Conservation (phyloP, 108 stramenopile genomes). For the Cyclotella sp. region DNA sequence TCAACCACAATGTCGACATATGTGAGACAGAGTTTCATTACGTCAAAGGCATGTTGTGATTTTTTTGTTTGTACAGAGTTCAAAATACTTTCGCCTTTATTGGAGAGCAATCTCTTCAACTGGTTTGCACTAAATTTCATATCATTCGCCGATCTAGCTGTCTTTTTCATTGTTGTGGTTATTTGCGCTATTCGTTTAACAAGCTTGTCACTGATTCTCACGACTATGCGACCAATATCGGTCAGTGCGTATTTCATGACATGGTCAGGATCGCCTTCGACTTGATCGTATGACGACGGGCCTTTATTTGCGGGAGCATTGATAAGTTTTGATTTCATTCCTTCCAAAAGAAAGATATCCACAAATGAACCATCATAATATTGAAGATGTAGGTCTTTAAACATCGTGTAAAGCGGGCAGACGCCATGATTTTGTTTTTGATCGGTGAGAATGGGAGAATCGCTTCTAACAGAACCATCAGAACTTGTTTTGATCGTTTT, state of each 20-base stretch:
- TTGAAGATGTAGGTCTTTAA: conserved; percentile 10
- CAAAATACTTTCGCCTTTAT: neutral
- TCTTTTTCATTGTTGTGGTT: conserved; percentile 10
- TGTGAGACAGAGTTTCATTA: conserved; percentile 22
- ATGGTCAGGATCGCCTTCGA: neutral
- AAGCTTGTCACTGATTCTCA: conserved; percentile 20
- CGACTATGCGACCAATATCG: conserved; percentile 6
- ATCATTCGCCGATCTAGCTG: neutral
- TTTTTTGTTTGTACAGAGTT: neutral
- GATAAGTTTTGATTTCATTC: conserved; percentile 25
- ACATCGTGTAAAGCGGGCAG: neutral
- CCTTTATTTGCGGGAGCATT: neutral
- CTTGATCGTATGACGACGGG: neutral
- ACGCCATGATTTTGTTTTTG: neutral
- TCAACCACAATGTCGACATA: conserved; percentile 46
- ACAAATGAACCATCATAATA: conserved; percentile 7
- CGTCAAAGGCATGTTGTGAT: conserved; percentile 1
- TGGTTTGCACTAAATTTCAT: conserved; percentile 22
- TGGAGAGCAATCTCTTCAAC: conserved; percentile 8
- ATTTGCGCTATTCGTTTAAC: neutral
- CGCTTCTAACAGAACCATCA: neutral
- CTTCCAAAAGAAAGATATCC: conserved; percentile 30
- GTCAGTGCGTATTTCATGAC: neutral
- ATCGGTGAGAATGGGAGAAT: neutral
- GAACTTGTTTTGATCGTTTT: conserved; percentile 3